Conservation (phyloP, 441 rosid species). For the Mallotus repandus region DNA sequence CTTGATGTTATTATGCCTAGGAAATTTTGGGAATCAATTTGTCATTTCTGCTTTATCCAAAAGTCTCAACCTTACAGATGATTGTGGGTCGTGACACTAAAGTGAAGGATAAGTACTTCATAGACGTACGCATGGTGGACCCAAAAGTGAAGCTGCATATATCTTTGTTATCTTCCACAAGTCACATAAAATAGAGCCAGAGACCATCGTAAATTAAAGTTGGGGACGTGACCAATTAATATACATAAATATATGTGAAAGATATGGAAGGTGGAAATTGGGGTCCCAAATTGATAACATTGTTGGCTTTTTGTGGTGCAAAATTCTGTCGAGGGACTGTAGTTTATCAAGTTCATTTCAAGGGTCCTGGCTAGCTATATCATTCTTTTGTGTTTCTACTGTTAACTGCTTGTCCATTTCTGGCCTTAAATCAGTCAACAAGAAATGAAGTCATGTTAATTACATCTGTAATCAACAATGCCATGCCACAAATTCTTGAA, state of each 20-base stretch:
- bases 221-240: background rate
- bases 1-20: background rate
- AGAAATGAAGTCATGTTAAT: background rate
- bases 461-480: background rate
- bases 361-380: background rate
- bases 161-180: no score
- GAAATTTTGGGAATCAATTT: background rate
- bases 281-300: conserved; percentile 17
- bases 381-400: no score
- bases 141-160: background rate
- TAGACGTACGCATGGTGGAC: background rate
- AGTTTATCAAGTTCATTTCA: no score
- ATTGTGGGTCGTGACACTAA: background rate
- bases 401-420: background rate
- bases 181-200: background rate
- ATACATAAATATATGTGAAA: background rate
- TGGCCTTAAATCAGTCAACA: background rate
- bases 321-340: background rate
- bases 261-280: background rate
- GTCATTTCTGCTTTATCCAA: no score
- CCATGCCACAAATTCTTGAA: no score
- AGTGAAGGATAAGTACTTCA: background rate
- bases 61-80: no score
- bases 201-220: background rate
- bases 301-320: background rate